A percentile compares a stretch with the other conserved stretches of the same genome.
These are phyloP conservation scores for Aspergillus phoenicis DNA, from an alignment of 2,329 filamentous ascomycete genomes.

Conservation along the genomic window DNA sequence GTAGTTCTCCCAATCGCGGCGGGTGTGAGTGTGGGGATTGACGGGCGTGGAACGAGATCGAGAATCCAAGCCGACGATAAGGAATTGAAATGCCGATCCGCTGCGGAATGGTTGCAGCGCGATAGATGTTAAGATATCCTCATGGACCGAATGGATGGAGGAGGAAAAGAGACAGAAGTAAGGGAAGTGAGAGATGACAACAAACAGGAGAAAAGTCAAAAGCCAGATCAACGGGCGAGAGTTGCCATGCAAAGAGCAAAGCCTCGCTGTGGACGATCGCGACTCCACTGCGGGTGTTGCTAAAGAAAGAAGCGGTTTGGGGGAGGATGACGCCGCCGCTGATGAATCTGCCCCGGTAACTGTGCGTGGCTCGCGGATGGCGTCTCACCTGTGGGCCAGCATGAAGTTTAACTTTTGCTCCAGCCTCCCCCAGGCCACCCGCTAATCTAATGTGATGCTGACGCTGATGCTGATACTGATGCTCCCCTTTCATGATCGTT, in stretches of 20 bases:
- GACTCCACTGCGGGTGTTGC: conserved; percentile 24
- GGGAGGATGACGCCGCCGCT: conserved; percentile 6
- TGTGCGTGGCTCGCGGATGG: not conserved
- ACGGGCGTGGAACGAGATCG: not conserved
- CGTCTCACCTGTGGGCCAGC: not conserved
- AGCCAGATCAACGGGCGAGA: not conserved
- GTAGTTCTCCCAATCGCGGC: not conserved
- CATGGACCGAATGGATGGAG: not conserved
- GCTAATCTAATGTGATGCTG: not conserved
- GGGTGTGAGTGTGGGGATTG: not conserved
- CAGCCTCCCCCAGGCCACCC: not conserved
- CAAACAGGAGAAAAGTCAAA: conserved; percentile 7
- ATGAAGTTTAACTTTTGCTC: not conserved
- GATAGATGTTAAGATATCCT: not conserved
- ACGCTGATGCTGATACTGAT: not conserved
- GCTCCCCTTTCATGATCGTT: no score
- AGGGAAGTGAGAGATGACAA: not conserved
- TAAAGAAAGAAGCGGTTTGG: conserved; percentile 23
- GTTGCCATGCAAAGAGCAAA: conserved; percentile 11
- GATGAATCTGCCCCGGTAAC: conserved; percentile 2
- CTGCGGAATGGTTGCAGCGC: not conserved
- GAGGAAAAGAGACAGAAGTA: not conserved
- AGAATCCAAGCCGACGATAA: conserved; percentile 2
- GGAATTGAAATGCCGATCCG: not conserved
- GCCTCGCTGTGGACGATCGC: conserved; percentile 19